A percentile compares a stretch with the other conserved stretches of the same genome.
Evolutionary conservation across 2,329 filamentous ascomycete genomes (phyloP).

Genomic region (Thermothelomyces thermophilus): DNA sequence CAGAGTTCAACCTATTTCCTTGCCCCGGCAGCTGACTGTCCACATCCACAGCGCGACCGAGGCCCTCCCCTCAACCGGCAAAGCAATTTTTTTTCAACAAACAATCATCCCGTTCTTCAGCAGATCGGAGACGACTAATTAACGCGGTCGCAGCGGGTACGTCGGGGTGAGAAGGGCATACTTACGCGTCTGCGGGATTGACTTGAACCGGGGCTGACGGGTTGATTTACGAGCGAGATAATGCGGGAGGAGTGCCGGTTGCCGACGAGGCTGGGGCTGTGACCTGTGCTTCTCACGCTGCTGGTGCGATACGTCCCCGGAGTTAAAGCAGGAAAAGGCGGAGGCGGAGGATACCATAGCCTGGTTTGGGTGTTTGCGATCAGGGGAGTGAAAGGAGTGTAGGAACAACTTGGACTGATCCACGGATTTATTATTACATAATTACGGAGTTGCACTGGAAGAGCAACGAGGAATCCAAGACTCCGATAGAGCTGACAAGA

Average conservation of each 20-base stretch:
- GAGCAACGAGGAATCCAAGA: too few species aligned
- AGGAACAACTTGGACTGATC: too few species aligned
- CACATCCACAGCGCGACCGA: conserved; percentile 12
- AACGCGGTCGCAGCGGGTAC: background rate
- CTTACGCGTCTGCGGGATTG: conserved; percentile 9
- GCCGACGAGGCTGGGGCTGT: conserved; percentile 4
- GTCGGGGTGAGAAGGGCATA: conserved; percentile 1
- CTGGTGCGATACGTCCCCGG: conserved; percentile 9
- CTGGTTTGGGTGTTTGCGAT: conserved; percentile 6
- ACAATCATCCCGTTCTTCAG: too few species aligned
- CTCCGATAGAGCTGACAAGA: too few species aligned
- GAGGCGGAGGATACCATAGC: background rate
- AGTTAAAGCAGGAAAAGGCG: conserved; percentile 2
- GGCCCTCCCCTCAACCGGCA: conserved; percentile 9
- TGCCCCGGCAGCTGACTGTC: conserved; percentile 13
- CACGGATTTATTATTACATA: too few species aligned
- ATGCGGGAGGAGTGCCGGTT: conserved; percentile 6
- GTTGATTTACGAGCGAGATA: conserved; percentile 6
- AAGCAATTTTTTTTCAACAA: too few species aligned
- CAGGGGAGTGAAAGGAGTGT: background rate
- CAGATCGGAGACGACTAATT: background rate
- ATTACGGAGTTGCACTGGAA: too few species aligned
- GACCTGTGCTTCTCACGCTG: conserved; percentile 3
- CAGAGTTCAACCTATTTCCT: conserved; percentile 14
- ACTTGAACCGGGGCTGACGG: conserved; percentile 6